Conservation (phyloP, 805 yeast genomes). For the Brettanomyces nanus region DNA sequence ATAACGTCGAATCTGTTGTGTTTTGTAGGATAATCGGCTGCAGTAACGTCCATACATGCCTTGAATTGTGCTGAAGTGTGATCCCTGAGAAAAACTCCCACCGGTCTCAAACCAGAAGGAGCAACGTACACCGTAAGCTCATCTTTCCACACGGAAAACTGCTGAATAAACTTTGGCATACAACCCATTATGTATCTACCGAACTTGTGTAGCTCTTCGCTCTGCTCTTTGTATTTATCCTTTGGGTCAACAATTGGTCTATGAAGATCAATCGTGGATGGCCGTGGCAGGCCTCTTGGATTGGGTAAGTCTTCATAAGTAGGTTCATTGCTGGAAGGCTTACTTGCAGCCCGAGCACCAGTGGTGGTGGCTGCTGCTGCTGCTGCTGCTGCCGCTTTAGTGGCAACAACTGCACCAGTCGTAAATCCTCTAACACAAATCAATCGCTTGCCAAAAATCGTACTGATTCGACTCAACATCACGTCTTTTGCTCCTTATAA, state of each 20-base stretch:
- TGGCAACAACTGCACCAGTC: too few relatives aligned
- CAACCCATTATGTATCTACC: constrained; percentile 73
- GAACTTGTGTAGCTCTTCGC: constrained; percentile 70
- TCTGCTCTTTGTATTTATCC: constrained; percentile 58
- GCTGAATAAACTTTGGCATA: constrained; percentile 75
- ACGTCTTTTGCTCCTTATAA: too few relatives aligned
- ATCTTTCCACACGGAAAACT: constrained; percentile 86
- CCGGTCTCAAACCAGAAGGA: constrained; percentile 70
- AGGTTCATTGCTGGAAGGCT: constrained; percentile 1
- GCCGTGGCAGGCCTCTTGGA: constrained; percentile 27
- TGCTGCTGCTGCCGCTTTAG: neutral
- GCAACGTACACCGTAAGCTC: constrained; percentile 71
- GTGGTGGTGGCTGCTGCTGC: constrained; percentile 4
- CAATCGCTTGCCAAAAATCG: too few relatives aligned
- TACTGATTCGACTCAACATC: too few relatives aligned
- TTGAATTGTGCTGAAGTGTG: constrained; percentile 80
- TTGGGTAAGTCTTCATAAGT: constrained; percentile 24
- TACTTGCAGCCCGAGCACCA: constrained; percentile 3
- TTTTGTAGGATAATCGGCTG: constrained; percentile 80
- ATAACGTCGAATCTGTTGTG: constrained; percentile 82
- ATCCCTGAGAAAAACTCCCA: constrained; percentile 58
- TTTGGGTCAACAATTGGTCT: constrained; percentile 66
- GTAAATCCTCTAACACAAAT: too few relatives aligned
- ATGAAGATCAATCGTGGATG: constrained; percentile 24
- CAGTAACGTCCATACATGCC: constrained; percentile 72